Conservation (phyloP, 2,329 filamentous ascomycete genomes). For the Chaetomium sp. region DNA sequence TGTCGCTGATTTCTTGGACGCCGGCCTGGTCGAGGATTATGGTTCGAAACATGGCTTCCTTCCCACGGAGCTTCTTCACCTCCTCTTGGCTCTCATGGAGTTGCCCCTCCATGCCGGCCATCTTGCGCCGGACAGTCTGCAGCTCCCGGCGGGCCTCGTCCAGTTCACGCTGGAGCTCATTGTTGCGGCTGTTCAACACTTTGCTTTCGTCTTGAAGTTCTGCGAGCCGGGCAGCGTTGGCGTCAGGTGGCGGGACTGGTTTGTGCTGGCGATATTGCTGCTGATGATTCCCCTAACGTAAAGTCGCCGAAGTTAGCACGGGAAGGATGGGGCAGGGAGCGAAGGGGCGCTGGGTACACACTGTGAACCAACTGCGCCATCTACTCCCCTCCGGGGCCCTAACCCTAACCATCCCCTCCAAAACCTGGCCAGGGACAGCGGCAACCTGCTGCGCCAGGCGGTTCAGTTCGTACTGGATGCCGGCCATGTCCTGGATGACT, state of each 20-base stretch:
- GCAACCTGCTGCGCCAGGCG: not conserved
- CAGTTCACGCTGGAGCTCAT: not conserved
- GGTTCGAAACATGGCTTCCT: slow-evolving; percentile 1
- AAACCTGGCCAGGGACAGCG: not conserved
- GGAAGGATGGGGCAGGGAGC: too few species aligned
- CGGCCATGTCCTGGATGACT: not conserved
- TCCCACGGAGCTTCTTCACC: not conserved
- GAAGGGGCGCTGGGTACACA: not conserved
- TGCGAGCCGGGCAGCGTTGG: not conserved
- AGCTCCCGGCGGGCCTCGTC: not conserved
- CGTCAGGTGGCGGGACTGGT: not conserved
- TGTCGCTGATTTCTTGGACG: not conserved
- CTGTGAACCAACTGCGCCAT: not conserved
- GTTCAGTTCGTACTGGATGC: not conserved
- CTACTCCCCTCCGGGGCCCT: not conserved
- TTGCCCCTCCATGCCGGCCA: not conserved
- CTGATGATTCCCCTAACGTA: too few species aligned
- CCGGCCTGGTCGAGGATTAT: not conserved
- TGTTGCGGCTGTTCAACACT: not conserved
- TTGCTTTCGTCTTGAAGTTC: not conserved
- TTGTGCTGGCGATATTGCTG: not conserved
- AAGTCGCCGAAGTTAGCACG: too few species aligned
- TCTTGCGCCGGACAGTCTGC: not conserved
- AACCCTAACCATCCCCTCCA: not conserved
- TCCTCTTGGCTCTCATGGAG: not conserved